Evolutionary conservation across 495 filamentous ascomycete genomes (phyloP).

Genomic region (Aeminium ludgeri): DNA sequence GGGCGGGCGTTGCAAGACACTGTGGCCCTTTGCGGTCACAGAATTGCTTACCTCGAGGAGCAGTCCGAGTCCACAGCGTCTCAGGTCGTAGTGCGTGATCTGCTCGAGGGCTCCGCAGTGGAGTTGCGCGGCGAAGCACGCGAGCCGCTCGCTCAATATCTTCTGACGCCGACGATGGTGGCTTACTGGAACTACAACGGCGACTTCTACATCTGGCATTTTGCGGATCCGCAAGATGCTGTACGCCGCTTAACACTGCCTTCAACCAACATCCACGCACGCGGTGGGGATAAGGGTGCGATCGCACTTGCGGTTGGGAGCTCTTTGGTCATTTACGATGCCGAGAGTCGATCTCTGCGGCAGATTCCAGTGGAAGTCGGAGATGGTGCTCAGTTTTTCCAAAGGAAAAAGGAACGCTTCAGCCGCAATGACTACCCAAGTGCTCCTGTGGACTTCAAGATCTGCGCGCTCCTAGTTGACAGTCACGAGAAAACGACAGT

Average conservation of each 20-base stretch:
- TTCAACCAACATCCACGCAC: background rate
- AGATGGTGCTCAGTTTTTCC: too few species aligned
- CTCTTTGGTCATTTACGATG: background rate
- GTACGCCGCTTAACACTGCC: background rate
- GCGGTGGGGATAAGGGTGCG: background rate
- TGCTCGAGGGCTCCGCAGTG: background rate
- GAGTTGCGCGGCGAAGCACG: background rate
- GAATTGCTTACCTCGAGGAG: background rate
- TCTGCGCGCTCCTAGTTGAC: background rate
- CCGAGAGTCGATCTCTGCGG: background rate
- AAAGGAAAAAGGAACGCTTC: too few species aligned
- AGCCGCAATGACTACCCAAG: too few species aligned
- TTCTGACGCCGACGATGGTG: background rate
- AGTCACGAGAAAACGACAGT: background rate
- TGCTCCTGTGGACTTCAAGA: too few species aligned
- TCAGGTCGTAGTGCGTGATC: slow-evolving; percentile 2
- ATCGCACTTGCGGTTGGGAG: background rate
- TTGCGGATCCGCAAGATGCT: background rate
- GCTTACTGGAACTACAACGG: background rate
- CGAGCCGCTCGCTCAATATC: background rate
- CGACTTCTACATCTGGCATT: background rate
- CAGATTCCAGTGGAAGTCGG: background rate
- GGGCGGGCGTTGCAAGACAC: background rate
- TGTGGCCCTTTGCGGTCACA: background rate
- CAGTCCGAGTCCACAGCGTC: background rate